phyloP scores from a whole-genome alignment of 208 protist species.

The Crithidia fasciculata region DNA sequence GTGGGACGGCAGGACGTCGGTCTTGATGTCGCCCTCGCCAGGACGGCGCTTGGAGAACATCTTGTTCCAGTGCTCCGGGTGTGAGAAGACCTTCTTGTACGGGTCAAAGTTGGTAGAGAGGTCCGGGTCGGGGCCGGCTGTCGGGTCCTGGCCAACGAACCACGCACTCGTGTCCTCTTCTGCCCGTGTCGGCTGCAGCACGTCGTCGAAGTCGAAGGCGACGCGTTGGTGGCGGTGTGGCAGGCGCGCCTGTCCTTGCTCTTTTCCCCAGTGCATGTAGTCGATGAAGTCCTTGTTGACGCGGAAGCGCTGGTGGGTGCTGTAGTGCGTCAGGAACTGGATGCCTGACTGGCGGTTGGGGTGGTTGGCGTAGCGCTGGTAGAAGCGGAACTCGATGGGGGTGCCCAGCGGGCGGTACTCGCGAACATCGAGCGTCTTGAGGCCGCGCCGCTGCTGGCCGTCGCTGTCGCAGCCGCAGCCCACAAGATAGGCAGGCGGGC shows the following conservation, averaged over 20 bases:
- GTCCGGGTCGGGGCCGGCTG: constrained; percentile 62
- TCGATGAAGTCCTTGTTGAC: constrained; percentile 92
- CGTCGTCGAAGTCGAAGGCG: constrained; percentile 91
- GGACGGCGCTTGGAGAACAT: constrained; percentile 89
- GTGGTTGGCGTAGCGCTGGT: constrained; percentile 92
- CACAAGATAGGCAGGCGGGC: constrained; percentile 6
- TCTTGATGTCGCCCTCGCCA: constrained; percentile 83
- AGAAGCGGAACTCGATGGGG: constrained; percentile 93
- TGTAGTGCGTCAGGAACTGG: constrained; percentile 92
- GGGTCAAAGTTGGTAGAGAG: constrained; percentile 72
- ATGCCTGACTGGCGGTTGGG: constrained; percentile 88
- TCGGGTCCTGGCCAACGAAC: constrained; percentile 79
- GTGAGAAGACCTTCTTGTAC: constrained; percentile 81
- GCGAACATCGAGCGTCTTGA: constrained; percentile 89
- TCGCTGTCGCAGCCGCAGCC: background rate
- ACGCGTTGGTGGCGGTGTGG: constrained; percentile 91
- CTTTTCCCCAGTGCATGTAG: constrained; percentile 92
- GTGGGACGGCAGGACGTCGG: constrained; percentile 60
- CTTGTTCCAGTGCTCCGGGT: constrained; percentile 92
- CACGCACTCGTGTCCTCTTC: constrained; percentile 43
- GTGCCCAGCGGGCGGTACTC: constrained; percentile 82
- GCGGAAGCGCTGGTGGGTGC: constrained; percentile 87
- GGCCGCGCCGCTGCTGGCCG: constrained; percentile 39
- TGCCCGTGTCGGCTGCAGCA: constrained; percentile 70
- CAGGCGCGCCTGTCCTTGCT: constrained; percentile 89